These are phyloP conservation scores for Grosmannia serpens DNA, from an alignment of 2,329 filamentous ascomycete species.

Conservation along the genomic window DNA sequence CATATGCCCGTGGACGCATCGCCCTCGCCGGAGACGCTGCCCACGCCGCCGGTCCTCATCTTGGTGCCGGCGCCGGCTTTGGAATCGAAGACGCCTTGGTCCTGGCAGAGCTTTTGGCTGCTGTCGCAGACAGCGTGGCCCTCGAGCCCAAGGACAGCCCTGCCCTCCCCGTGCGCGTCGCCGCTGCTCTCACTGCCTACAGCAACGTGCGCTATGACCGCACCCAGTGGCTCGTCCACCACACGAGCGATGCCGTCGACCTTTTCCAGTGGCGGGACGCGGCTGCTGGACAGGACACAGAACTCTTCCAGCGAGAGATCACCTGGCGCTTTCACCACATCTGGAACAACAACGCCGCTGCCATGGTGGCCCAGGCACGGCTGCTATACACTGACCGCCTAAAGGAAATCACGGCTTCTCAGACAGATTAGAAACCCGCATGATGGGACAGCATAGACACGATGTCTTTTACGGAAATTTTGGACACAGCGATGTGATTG, in stretches of 20 bases:
- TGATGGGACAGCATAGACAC: not conserved
- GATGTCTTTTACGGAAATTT: too few relatives aligned
- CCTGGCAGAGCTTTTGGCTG: conserved; percentile 24
- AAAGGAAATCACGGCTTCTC: not conserved
- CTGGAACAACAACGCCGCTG: conserved; percentile 25
- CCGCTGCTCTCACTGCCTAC: conserved; percentile 26
- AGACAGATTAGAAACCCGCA: not conserved
- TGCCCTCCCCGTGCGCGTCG: not conserved
- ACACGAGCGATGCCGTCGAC: conserved; percentile 25
- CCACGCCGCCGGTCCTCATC: conserved; percentile 42
- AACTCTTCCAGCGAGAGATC: conserved; percentile 25
- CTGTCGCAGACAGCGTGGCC: not conserved
- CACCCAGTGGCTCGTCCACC: conserved; percentile 30
- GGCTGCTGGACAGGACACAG: conserved; percentile 20
- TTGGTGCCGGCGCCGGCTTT: conserved; percentile 43
- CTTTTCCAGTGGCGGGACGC: conserved; percentile 26
- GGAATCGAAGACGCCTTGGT: conserved; percentile 43
- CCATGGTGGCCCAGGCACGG: conserved; percentile 19
- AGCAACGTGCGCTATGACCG: conserved; percentile 25
- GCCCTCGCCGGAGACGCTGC: conserved; percentile 45
- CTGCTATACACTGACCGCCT: not conserved
- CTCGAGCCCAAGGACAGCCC: not conserved
- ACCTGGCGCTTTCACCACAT: conserved; percentile 21
- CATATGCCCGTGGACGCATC: conserved; percentile 30
- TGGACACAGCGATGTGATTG: too few relatives aligned